Conservation (phyloP, 1,139 yeast genomes). For the Debaryomyces subglobosus region DNA sequence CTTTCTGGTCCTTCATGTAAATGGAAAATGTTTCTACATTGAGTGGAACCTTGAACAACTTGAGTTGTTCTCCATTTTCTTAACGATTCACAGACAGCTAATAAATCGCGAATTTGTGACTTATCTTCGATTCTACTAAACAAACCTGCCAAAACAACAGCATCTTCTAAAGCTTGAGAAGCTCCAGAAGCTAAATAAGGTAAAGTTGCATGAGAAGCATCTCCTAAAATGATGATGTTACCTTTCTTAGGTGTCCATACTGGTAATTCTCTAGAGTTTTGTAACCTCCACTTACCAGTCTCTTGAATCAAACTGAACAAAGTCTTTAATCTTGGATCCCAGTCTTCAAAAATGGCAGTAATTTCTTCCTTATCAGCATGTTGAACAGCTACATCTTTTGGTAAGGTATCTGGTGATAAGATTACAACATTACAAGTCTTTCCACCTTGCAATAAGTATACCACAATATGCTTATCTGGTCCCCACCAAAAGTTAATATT, state of each 20-base stretch:
- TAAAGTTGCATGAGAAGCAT: constrained; percentile 43
- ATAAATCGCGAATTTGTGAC: constrained; percentile 18
- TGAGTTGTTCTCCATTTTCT: constrained; percentile 29
- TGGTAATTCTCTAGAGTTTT: constrained; percentile 28
- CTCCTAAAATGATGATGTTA: constrained; percentile 36
- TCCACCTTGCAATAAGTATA: constrained; percentile 27
- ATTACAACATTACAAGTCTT: constrained; percentile 12
- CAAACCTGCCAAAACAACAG: constrained; percentile 23
- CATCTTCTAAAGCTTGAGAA: constrained; percentile 41
- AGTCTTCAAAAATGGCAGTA: constrained; percentile 23
- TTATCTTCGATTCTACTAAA: constrained; percentile 15
- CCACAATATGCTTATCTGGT: constrained; percentile 33
- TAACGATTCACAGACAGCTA: constrained; percentile 20
- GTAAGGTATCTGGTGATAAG: constrained; percentile 28
- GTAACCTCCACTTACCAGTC: constrained; percentile 34
- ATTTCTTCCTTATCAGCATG: constrained; percentile 27
- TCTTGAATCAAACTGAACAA: constrained; percentile 24
- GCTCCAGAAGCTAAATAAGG: constrained; percentile 47
- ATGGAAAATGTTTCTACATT: constrained; percentile 27
- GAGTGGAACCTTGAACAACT: constrained; percentile 26
- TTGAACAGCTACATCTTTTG: constrained; percentile 21
- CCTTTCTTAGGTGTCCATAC: constrained; percentile 22
- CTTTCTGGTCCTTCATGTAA: constrained; percentile 28
- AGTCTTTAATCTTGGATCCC: constrained; percentile 31
- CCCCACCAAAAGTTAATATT: constrained; percentile 37